Evolutionary conservation across 129 eudicot genomes (phyloP), one percentile per base, ranked within the genome.

Genomic region (Lactuca sativa): DNA sequence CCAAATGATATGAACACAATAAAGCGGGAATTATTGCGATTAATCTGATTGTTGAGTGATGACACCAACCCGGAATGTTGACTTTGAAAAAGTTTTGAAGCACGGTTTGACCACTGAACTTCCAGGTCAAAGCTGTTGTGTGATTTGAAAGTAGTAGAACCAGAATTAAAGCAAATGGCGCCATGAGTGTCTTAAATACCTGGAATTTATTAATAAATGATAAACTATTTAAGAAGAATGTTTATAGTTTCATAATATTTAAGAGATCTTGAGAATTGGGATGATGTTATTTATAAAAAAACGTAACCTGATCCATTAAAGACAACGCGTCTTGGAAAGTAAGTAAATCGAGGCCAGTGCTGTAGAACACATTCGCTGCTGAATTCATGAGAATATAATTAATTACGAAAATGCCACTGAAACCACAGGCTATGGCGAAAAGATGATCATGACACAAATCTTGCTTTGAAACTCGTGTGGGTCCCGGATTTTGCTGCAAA

Each of bases 1-100:
- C 99, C 31, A 86, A 76, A 77, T 71, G 73, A 87, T 88, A 78
- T 17, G 86, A 70, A 54, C 91, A 90, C 68, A 70, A 78, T 13
- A 95, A 87, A 3, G 99, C 96, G 13, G 93, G 93, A 56, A 85
- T 63, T 18, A 90, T 74, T 36, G 93, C 84, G 71, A 90, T 65
- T 57, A 83, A 64, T 77, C 97, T 83, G 73, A 90, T 84, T 37
- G 87, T 79, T 14, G 86, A 87, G 81, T 88, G 88, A 79, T 95
- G 97, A 65, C 82, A 87, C 97, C 99, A 95, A 21, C 83, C 90
- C 10, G 97, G 97, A 72, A 95, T 73, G 51, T 90, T 77, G 74
- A 90, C 47, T 62, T 76, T 71, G 65, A 90, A 90, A 31, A 87
- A 95, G 43, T 85, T 85, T 33, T 62, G 64, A 62, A 86, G 71